Evolutionary conservation across 169 alveolate species (phyloP).

Genomic region (Plasmodium adleri): DNA sequence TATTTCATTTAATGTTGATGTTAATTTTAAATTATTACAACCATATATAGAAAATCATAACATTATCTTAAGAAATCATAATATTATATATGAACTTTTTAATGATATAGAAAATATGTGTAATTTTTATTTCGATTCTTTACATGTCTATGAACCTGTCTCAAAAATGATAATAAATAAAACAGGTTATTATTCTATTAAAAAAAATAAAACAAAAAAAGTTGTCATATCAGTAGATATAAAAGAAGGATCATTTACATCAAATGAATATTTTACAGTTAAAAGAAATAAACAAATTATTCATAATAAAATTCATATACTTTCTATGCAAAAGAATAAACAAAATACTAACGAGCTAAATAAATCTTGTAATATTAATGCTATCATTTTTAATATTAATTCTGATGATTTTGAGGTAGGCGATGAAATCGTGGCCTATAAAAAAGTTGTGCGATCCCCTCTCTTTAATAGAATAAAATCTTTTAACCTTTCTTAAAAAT

Average conservation of each 20-base stretch:
- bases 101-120: conserved; percentile 87
- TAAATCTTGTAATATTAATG: conserved; percentile 57
- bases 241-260: conserved; percentile 78
- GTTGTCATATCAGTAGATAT: conserved; percentile 83
- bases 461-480: conserved; percentile 48
- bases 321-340: conserved; percentile 84
- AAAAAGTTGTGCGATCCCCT: conserved; percentile 40
- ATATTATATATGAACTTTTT: conserved; percentile 89
- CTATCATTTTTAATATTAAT: conserved; percentile 51
- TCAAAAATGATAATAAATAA: conserved; percentile 81
- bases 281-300: conserved; percentile 73
- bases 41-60: conserved; percentile 38
- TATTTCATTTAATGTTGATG: conserved; percentile 83
- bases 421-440: conserved; percentile 67
- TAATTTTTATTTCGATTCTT: conserved; percentile 77
- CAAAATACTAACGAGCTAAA: conserved; percentile 77
- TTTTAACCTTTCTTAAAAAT: conserved; percentile 13
- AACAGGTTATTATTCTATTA: conserved; percentile 78
- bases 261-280: conserved; percentile 63
- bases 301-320: conserved; percentile 65
- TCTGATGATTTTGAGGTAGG: conserved; percentile 59
- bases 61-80: conserved; percentile 86
- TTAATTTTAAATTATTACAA: conserved; percentile 78
- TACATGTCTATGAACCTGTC: conserved; percentile 78
- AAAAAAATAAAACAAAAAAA: conserved; percentile 80